Evolutionary conservation across 2,329 filamentous ascomycete species (phyloP).

Genomic region (Cytospora mali): DNA sequence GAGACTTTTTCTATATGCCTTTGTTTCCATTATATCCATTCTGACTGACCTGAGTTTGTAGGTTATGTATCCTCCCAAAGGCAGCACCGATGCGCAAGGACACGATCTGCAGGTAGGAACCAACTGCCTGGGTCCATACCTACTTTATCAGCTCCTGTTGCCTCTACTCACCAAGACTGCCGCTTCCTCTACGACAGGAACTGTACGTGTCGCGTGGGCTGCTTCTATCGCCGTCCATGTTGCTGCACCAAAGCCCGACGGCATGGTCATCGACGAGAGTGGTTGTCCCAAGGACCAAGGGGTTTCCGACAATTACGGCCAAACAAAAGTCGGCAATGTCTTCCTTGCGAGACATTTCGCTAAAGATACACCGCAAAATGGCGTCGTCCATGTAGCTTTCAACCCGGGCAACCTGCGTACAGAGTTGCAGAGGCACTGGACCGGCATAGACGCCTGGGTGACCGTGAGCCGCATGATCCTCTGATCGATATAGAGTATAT

Average conservation of each 20-base stretch:
- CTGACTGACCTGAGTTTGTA: slow-evolving; percentile 19
- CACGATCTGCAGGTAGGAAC: slow-evolving; percentile 12
- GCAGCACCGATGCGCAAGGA: slow-evolving; percentile 7
- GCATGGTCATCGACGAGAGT: slow-evolving; percentile 25
- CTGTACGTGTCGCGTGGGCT: slow-evolving; percentile 13
- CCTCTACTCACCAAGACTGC: slow-evolving; percentile 15
- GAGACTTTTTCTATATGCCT: too few relatives aligned
- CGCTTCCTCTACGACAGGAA: neutral
- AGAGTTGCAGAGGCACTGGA: slow-evolving; percentile 19
- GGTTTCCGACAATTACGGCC: slow-evolving; percentile 27
- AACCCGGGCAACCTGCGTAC: slow-evolving; percentile 34
- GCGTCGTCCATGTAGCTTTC: slow-evolving; percentile 31
- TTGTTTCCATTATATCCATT: too few relatives aligned
- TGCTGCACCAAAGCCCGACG: slow-evolving; percentile 25
- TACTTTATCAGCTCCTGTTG: slow-evolving; percentile 8
- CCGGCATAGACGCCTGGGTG: neutral
- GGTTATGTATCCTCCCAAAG: slow-evolving; percentile 17
- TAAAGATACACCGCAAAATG: slow-evolving; percentile 27
- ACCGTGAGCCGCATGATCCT: slow-evolving; percentile 1
- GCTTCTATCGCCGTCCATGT: slow-evolving; percentile 18
- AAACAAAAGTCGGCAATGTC: slow-evolving; percentile 32
- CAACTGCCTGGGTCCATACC: slow-evolving; percentile 15
- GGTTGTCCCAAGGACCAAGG: slow-evolving; percentile 29
- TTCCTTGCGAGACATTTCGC: slow-evolving; percentile 31
- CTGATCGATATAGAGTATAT: neutral